Evolutionary conservation across 1,284 basidiomycete species (phyloP).

Genomic region (Apiotrichum akiyoshidainum): DNA sequence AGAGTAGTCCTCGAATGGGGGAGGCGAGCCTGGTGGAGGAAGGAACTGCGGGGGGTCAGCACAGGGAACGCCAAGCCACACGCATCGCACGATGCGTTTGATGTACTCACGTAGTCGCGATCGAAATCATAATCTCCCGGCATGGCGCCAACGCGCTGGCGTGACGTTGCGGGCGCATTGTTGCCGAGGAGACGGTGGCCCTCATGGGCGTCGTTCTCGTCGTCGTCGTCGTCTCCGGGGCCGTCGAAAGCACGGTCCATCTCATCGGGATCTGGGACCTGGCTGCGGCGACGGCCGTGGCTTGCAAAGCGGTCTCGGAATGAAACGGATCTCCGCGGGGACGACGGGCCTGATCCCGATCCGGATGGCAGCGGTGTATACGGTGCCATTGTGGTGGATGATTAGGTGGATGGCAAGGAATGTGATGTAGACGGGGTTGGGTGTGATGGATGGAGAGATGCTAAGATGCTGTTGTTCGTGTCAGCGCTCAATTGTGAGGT

Average conservation of each 20-base stretch:
- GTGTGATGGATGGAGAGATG: conserved; percentile 3
- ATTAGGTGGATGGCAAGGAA: too few relatives aligned
- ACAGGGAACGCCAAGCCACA: background rate
- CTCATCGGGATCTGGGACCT: conserved; percentile 44
- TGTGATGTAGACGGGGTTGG: background rate
- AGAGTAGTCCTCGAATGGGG: conserved; percentile 61
- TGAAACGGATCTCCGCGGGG: conserved; percentile 35
- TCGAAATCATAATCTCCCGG: conserved; percentile 73
- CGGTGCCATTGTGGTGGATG: conserved; percentile 26
- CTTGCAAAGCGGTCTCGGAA: conserved; percentile 22
- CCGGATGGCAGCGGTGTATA: conserved; percentile 28
- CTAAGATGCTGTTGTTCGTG: background rate
- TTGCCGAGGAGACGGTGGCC: conserved; percentile 11
- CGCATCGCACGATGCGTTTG: background rate
- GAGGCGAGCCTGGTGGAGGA: conserved; percentile 76
- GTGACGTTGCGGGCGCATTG: background rate
- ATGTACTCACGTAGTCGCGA: conserved; percentile 62
- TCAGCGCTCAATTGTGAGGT: background rate
- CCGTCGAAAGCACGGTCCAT: conserved; percentile 51
- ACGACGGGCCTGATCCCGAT: conserved; percentile 17
- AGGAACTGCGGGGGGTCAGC: conserved; percentile 29
- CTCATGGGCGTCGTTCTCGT: conserved; percentile 29
- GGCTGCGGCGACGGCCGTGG: conserved; percentile 17
- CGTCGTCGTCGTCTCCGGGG: conserved; percentile 35
- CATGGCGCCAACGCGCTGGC: conserved; percentile 21